phyloP scores from a whole-genome alignment of 192 early-diverging fungal species.

The Linnemannia schmuckeri region DNA sequence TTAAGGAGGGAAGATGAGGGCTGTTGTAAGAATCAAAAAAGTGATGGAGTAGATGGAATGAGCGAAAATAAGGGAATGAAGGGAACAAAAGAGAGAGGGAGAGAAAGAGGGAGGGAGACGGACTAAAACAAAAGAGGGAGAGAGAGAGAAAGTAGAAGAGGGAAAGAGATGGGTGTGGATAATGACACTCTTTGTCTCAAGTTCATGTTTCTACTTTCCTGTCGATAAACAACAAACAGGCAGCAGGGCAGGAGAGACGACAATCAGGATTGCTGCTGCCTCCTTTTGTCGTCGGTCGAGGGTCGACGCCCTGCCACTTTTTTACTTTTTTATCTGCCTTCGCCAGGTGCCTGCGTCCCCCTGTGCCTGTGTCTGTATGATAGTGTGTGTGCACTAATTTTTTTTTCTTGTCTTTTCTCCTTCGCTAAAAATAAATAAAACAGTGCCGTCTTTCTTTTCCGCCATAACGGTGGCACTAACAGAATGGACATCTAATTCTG shows the following conservation, averaged over 20 bases:
- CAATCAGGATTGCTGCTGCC: background rate
- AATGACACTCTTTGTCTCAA: background rate
- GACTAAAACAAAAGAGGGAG: background rate
- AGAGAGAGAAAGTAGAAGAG: background rate
- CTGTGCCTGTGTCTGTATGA: background rate
- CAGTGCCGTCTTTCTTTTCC: background rate
- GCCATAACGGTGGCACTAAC: background rate
- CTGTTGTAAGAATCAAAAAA: background rate
- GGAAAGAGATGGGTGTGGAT: background rate
- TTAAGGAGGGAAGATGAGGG: background rate
- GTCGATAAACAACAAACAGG: no score
- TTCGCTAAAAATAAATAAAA: background rate
- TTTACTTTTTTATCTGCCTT: slow-evolving; percentile 2
- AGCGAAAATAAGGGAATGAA: background rate
- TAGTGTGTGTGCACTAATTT: background rate
- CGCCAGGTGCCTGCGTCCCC: background rate
- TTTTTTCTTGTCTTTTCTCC: background rate
- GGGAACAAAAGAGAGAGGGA: background rate
- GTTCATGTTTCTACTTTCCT: no score
- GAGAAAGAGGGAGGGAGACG: background rate
- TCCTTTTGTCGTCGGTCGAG: background rate
- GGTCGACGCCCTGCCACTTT: background rate
- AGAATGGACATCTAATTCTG: no score
- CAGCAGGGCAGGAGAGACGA: no score
- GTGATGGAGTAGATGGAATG: no score